Conservation (phyloP, 192 early-diverging fungal species). For the Backusella luteola region DNA sequence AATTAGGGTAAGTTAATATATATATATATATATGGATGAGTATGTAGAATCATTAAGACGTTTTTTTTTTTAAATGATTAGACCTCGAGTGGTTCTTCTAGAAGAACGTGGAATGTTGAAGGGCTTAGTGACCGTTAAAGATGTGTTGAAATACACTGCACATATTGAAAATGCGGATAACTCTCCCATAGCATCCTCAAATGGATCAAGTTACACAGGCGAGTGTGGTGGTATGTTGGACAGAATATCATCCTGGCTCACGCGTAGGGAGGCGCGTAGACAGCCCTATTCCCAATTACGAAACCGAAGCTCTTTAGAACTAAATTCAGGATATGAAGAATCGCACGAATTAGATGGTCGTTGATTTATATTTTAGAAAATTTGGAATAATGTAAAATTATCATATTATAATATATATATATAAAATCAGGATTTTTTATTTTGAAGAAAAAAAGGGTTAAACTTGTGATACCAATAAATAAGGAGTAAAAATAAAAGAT, state of each 20-base stretch:
- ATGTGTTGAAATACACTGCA: conserved; percentile 63
- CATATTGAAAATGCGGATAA: conserved; percentile 35
- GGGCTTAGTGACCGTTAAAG: conserved; percentile 77
- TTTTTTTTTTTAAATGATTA: conserved; percentile 11
- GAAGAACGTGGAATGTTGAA: conserved; percentile 60
- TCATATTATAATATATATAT: not conserved
- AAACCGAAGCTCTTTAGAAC: conserved; percentile 8
- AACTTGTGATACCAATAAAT: not conserved
- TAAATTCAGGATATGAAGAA: not conserved
- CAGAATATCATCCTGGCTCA: not conserved
- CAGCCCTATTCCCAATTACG: conserved; percentile 2
- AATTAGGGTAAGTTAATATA: conserved; percentile 56
- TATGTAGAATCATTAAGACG: not conserved
- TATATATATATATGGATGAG: not conserved
- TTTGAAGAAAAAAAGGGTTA: not conserved
- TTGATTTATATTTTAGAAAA: not conserved
- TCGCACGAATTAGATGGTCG: conserved; percentile 1
- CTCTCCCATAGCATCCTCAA: not conserved
- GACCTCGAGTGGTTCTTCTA: conserved; percentile 67
- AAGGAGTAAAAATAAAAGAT: not conserved
- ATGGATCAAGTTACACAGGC: not conserved
- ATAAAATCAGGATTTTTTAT: not conserved
- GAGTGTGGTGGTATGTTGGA: conserved; percentile 14
- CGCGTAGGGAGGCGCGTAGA: not conserved
- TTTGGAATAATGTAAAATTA: not conserved